These are phyloP conservation scores for Ceratocystiopsis minuta DNA, from an alignment of 2,329 filamentous ascomycete species.

Conservation along the genomic window DNA sequence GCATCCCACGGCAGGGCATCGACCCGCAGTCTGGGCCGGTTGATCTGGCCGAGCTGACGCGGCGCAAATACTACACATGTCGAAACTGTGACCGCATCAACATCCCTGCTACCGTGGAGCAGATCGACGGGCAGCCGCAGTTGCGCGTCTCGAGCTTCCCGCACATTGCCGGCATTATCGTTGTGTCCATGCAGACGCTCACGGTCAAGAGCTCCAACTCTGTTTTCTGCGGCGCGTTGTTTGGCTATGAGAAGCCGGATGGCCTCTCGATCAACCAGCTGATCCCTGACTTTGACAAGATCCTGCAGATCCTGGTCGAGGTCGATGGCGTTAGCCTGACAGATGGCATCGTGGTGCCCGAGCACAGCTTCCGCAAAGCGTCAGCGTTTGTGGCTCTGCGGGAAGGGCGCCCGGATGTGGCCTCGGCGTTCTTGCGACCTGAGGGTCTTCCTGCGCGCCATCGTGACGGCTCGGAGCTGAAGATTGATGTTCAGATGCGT, in stretches of 20 bases:
- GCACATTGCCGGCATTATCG: constrained; percentile 92
- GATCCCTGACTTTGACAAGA: constrained; percentile 72
- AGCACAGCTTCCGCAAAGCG: constrained; percentile 86
- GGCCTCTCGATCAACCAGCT: constrained; percentile 63
- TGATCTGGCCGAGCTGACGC: constrained; percentile 58
- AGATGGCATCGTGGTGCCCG: constrained; percentile 92
- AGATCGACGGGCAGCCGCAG: constrained; percentile 48
- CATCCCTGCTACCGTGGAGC: constrained; percentile 69
- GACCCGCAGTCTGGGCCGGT: constrained; percentile 52
- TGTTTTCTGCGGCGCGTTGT: constrained; percentile 81
- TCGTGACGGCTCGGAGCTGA: constrained; percentile 78
- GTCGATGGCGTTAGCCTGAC: constrained; percentile 70
- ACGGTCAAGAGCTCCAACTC: constrained; percentile 84
- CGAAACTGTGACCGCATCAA: constrained; percentile 59
- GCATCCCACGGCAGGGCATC: constrained; percentile 59
- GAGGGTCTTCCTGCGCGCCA: constrained; percentile 74
- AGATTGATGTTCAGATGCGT: constrained; percentile 90
- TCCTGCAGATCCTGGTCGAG: constrained; percentile 63
- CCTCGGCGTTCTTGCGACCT: constrained; percentile 63
- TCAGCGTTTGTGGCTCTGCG: constrained; percentile 67
- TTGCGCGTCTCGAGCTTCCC: constrained; percentile 86
- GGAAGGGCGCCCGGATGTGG: constrained; percentile 64
- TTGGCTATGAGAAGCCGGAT: constrained; percentile 72
- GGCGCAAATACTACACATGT: constrained; percentile 68
- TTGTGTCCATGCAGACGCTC: constrained; percentile 62